Conservation (phyloP, 2,329 filamentous ascomycete genomes). For the Rutstroemia sydowiana region DNA sequence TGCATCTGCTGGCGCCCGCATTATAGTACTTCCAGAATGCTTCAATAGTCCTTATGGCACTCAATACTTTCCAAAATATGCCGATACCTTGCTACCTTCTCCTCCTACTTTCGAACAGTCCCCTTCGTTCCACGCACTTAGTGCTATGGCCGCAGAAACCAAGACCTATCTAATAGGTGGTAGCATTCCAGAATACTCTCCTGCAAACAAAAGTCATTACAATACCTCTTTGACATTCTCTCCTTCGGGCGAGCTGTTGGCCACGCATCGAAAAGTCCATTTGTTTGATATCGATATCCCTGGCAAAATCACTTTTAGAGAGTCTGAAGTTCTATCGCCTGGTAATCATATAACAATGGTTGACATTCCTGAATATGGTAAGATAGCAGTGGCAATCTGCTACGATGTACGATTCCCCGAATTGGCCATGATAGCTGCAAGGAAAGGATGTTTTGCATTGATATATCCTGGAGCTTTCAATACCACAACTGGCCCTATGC, state of each 20-base stretch:
- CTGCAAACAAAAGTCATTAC: conserved; percentile 62
- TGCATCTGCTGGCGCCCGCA: conserved; percentile 64
- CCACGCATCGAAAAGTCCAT: conserved; percentile 86
- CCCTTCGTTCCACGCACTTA: conserved; percentile 80
- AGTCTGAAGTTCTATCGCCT: conserved; percentile 80
- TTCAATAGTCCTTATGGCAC: conserved; percentile 98
- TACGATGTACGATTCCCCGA: conserved; percentile 98
- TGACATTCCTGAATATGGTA: conserved; percentile 81
- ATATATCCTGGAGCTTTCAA: conserved; percentile 98
- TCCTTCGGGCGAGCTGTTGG: conserved; percentile 71
- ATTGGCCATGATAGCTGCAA: conserved; percentile 78
- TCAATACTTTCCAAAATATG: conserved; percentile 84
- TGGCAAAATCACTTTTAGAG: conserved; percentile 83
- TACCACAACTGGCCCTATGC: conserved; percentile 80
- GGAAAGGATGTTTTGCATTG: conserved; percentile 78
- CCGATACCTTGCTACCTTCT: conserved; percentile 75
- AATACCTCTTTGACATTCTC: conserved; percentile 85
- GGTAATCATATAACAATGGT: conserved; percentile 82
- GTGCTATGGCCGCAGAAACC: conserved; percentile 70
- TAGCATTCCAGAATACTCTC: conserved; percentile 79
- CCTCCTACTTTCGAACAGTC: conserved; percentile 64
- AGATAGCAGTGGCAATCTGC: conserved; percentile 84
- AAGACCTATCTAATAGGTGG: conserved; percentile 80
- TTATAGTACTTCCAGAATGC: conserved; percentile 93
- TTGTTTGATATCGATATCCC: conserved; percentile 98